These are phyloP conservation scores for Epichloe bromicola DNA, from an alignment of 2,329 filamentous ascomycete genomes.

Conservation along the genomic window DNA sequence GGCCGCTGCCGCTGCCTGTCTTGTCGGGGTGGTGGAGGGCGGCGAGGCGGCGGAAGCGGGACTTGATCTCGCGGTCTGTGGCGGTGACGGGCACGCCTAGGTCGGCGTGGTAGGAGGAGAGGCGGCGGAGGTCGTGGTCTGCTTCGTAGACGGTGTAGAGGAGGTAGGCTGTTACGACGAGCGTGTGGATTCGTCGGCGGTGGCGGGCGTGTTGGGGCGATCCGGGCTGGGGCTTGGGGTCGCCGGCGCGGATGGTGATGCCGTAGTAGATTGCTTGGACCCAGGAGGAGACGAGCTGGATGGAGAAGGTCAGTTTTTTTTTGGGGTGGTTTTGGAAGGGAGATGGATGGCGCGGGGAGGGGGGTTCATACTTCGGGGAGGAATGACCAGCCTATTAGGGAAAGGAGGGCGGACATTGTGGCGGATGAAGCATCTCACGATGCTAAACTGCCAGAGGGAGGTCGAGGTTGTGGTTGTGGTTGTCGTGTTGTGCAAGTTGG, in stretches of 20 bases:
- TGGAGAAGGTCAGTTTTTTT: conserved; percentile 20
- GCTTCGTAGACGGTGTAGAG: conserved; percentile 88
- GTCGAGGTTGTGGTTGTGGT: background rate
- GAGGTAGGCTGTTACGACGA: conserved; percentile 74
- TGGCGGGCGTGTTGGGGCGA: conserved; percentile 57
- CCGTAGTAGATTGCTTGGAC: conserved; percentile 75
- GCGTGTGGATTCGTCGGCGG: conserved; percentile 69
- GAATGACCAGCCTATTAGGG: conserved; percentile 43
- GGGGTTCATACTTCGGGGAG: conserved; percentile 34
- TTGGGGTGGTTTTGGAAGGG: background rate
- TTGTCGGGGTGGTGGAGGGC: conserved; percentile 79
- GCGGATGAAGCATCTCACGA: conserved; percentile 9
- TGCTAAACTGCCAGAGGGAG: background rate
- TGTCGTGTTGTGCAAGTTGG: background rate
- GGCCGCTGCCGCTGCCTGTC: conserved; percentile 27
- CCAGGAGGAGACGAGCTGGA: conserved; percentile 69
- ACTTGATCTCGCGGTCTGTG: conserved; percentile 66
- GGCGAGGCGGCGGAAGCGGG: conserved; percentile 66
- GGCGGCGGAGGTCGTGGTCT: conserved; percentile 61
- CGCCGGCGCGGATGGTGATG: conserved; percentile 78
- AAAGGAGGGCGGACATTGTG: conserved; percentile 38
- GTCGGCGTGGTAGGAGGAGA: conserved; percentile 66
- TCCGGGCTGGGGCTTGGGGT: conserved; percentile 61
- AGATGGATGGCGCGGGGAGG: background rate
- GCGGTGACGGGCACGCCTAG: conserved; percentile 58